Conservation (phyloP, 805 yeast genomes). For the Phaffomyces antillensis region DNA sequence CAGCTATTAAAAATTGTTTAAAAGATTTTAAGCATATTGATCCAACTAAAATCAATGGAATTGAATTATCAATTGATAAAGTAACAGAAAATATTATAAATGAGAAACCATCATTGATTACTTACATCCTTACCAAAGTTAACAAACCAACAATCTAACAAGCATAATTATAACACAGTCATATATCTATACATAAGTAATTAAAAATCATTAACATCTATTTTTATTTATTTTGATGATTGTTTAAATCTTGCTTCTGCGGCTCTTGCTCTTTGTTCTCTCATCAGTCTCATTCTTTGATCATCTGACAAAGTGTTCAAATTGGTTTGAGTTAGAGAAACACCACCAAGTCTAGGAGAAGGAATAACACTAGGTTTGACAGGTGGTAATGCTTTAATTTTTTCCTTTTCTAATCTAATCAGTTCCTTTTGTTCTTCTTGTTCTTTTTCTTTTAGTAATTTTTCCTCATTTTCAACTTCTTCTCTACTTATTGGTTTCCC, state of each 20-base stretch:
- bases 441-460: constrained; percentile 30
- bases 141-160: constrained; percentile 21
- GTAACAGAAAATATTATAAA: constrained; percentile 26
- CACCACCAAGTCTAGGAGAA: constrained; percentile 30
- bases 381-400: constrained; percentile 28
- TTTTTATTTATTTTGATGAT: constrained; percentile 10
- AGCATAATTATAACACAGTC: constrained; percentile 1
- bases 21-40: constrained; percentile 57
- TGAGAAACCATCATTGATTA: constrained; percentile 23
- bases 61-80: constrained; percentile 24
- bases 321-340: constrained; percentile 31
- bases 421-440: constrained; percentile 32
- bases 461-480: constrained; percentile 38
- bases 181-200: background rate
- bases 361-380: constrained; percentile 20
- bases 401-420: constrained; percentile 40
- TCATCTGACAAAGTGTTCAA: constrained; percentile 61
- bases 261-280: constrained; percentile 94
- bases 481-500: constrained; percentile 53
- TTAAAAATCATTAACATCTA: too few species aligned
- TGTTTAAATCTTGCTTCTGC: constrained; percentile 75
- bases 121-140: constrained; percentile 36
- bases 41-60: constrained; percentile 27
- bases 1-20: constrained; percentile 50
- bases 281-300: constrained; percentile 71